phyloP scores from a whole-genome alignment of 2,329 filamentous ascomycete species.

The Cryphonectria carpinicola region DNA sequence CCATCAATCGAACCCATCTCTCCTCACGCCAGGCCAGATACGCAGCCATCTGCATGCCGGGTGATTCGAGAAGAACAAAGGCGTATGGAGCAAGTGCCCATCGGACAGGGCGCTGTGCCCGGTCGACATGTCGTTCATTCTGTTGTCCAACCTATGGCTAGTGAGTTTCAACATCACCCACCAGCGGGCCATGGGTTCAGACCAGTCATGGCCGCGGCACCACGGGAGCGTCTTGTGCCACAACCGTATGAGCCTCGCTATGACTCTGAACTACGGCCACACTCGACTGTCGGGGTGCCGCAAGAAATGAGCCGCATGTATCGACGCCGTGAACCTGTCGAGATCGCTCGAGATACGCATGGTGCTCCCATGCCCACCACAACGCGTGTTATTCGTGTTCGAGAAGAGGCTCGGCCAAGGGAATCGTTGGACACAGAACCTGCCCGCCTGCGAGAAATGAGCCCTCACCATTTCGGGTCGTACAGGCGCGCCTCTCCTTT shows the following conservation, averaged over 20 bases:
- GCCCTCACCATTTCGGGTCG: conserved; percentile 17
- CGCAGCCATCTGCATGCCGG: conserved; percentile 22
- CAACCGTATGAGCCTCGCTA: conserved; percentile 13
- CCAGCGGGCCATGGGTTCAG: conserved; percentile 4
- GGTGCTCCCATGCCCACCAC: conserved; percentile 13
- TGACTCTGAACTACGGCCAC: conserved; percentile 12
- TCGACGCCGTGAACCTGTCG: conserved; percentile 23
- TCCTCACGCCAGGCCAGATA: conserved; percentile 33
- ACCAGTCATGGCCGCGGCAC: conserved; percentile 7
- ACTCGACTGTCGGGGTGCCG: conserved; percentile 4
- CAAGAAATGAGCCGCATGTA: conserved; percentile 23
- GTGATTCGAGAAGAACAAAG: conserved; percentile 19
- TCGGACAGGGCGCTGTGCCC: conserved; percentile 18
- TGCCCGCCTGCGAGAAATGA: conserved; percentile 16
- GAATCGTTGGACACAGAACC: conserved; percentile 12
- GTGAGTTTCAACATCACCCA: conserved; percentile 10
- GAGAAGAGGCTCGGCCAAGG: conserved; percentile 15
- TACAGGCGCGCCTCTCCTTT: conserved; percentile 5
- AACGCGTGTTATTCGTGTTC: conserved; percentile 23
- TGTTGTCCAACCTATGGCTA: conserved; percentile 7
- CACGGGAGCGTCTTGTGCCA: conserved; percentile 8
- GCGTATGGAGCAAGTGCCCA: conserved; percentile 29
- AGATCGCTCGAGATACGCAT: conserved; percentile 3
- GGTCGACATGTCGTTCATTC: background rate
- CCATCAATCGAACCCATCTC: conserved; percentile 52